These are phyloP conservation scores for Sclerotinia nivalis DNA, from an alignment of 2,329 filamentous ascomycete genomes.

Conservation along the genomic window DNA sequence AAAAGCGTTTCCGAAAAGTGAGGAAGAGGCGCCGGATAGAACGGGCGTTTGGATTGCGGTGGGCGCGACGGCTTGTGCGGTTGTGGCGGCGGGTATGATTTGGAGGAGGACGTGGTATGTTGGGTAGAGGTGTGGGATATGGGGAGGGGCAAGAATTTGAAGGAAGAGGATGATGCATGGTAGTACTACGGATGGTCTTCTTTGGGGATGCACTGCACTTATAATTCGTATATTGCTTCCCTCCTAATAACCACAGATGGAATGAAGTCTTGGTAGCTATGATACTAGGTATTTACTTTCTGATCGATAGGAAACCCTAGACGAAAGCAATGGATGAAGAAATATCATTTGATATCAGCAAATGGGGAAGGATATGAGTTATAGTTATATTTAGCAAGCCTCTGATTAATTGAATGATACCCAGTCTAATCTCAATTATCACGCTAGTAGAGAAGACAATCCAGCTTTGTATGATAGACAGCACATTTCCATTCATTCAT, in stretches of 20 bases:
- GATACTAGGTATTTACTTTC: not conserved
- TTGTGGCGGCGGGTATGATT: conserved; percentile 64
- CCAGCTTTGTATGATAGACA: not conserved
- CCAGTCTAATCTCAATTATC: not conserved
- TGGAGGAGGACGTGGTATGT: conserved; percentile 50
- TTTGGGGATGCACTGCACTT: not conserved
- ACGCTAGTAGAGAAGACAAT: not conserved
- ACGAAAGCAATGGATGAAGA: not conserved
- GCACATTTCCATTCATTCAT: not conserved
- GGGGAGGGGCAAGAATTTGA: too few relatives aligned
- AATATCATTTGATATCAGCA: not conserved
- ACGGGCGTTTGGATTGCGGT: conserved; percentile 84
- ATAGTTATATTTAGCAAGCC: not conserved
- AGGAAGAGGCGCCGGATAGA: conserved; percentile 81
- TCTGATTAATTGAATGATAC: conserved; percentile 8
- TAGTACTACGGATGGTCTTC: not conserved
- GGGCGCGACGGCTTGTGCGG: conserved; percentile 68
- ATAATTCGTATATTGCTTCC: not conserved
- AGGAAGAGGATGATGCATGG: not conserved
- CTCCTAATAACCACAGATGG: not conserved
- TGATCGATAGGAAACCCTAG: too few relatives aligned
- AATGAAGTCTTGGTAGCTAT: not conserved
- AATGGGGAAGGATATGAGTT: not conserved
- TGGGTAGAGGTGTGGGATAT: conserved; percentile 11
- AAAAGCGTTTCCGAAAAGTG: conserved; percentile 83